Conservation (phyloP, 495 filamentous ascomycete species). For the Oidiodendron maius region DNA sequence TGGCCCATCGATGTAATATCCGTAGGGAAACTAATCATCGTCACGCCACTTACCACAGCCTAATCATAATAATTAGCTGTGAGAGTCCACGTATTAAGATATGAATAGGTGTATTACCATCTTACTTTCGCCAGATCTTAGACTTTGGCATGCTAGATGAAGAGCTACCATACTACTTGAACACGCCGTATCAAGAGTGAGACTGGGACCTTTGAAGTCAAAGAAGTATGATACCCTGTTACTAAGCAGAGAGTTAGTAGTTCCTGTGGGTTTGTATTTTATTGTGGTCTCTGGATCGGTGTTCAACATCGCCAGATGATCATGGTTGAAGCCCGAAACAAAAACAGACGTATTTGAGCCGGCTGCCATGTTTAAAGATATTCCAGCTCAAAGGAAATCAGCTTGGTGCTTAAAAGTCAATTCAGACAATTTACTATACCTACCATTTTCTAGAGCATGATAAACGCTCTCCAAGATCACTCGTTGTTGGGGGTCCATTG, state of each 20-base stretch:
- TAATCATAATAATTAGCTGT: not conserved
- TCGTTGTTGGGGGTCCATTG: constrained; percentile 54
- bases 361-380: not conserved
- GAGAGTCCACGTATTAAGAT: constrained; percentile 17
- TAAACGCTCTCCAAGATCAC: constrained; percentile 41
- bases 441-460: not conserved
- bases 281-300: constrained; percentile 5
- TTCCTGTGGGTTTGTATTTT: constrained; percentile 26
- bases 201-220: constrained; percentile 39
- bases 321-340: constrained; percentile 25
- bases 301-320: constrained; percentile 44
- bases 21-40: not conserved
- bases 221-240: constrained; percentile 46
- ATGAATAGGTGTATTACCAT: constrained; percentile 21
- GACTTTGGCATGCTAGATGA: constrained; percentile 41
- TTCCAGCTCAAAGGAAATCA: not conserved
- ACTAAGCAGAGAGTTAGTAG: constrained; percentile 33
- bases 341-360: constrained; percentile 19
- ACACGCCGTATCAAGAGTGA: constrained; percentile 48
- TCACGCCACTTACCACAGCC: not conserved
- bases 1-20: constrained; percentile 1
- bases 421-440: not conserved
- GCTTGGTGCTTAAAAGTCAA: constrained; percentile 35
- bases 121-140: constrained; percentile 39
- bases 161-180: constrained; percentile 43